A percentile compares a stretch with the other conserved stretches of the same genome.
phyloP scores from a whole-genome alignment of 345 rosid genomes.

The Salix udensis region DNA sequence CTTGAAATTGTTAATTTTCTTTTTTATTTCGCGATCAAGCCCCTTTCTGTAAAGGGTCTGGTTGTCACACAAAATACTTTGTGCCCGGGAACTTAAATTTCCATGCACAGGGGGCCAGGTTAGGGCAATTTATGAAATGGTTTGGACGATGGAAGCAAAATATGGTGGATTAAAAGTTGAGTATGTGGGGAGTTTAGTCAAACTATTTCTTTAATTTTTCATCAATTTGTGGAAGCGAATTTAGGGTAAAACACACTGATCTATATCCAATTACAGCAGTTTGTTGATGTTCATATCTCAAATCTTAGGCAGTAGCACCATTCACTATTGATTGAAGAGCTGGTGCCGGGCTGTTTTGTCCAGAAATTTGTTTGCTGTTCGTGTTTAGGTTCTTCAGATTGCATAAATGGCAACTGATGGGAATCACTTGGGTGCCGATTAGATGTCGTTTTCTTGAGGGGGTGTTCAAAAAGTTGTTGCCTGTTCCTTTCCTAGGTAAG shows the following conservation, averaged over 20 bases:
- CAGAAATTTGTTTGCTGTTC: background rate
- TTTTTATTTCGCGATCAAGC: background rate
- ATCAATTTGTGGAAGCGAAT: too few relatives aligned
- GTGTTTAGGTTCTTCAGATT: background rate
- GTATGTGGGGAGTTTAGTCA: background rate
- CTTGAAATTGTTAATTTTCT: background rate
- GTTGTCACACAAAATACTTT: background rate
- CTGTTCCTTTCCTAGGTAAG: conserved; percentile 11
- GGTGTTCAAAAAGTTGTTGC: background rate
- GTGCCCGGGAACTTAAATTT: background rate
- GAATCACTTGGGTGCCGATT: background rate
- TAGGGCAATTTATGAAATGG: background rate
- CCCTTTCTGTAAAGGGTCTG: background rate
- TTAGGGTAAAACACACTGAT: background rate
- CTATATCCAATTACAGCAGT: background rate
- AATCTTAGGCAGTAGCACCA: background rate
- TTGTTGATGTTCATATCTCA: background rate
- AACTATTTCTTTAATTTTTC: too few relatives aligned
- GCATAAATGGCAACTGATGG: background rate
- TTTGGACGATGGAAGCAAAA: too few relatives aligned
- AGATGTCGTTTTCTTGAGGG: conserved; percentile 5
- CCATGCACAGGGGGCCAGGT: background rate
- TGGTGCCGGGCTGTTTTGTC: background rate
- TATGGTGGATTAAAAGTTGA: background rate
- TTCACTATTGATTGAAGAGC: background rate